Conservation (phyloP, 2,329 filamentous ascomycete genomes). For the Epichloe elymi region DNA sequence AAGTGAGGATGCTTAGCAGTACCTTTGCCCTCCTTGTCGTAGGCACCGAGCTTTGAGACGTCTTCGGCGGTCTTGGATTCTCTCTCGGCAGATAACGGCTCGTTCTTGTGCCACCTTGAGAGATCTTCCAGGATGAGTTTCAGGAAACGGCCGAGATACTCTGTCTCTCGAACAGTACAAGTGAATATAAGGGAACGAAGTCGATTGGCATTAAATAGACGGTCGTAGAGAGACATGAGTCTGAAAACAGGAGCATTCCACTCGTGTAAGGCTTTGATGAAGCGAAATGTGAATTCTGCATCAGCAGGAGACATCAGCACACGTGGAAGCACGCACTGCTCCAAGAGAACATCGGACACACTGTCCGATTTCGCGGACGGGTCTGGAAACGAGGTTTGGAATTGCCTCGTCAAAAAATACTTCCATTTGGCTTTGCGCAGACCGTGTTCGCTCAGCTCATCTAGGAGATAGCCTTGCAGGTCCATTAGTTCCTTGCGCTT, state of each 20-base stretch:
- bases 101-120: slow-evolving; percentile 70
- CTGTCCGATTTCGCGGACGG: slow-evolving; percentile 49
- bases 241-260: slow-evolving; percentile 77
- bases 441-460: slow-evolving; percentile 60
- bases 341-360: slow-evolving; percentile 65
- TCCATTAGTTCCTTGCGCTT: slow-evolving; percentile 58
- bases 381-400: slow-evolving; percentile 64
- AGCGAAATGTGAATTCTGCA: slow-evolving; percentile 75
- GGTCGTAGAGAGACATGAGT: slow-evolving; percentile 69
- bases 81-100: slow-evolving; percentile 33
- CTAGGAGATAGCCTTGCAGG: slow-evolving; percentile 54
- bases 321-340: slow-evolving; percentile 86
- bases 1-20: slow-evolving; percentile 42
- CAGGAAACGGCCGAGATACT: slow-evolving; percentile 85
- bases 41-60: slow-evolving; percentile 53
- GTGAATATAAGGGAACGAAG: slow-evolving; percentile 75
- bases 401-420: slow-evolving; percentile 60
- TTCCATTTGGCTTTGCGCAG: slow-evolving; percentile 54
- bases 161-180: slow-evolving; percentile 79
- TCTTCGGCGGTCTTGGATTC: slow-evolving; percentile 24
- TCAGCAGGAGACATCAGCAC: slow-evolving; percentile 74
- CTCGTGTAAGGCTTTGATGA: slow-evolving; percentile 78
- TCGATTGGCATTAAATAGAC: slow-evolving; percentile 71
- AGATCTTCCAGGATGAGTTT: slow-evolving; percentile 72
- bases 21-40: slow-evolving; percentile 62